Percentiles rank a stretch among this genome's conserved stretches.
These are phyloP conservation scores for Luzula sylvatica DNA, from an alignment of 176 grass and related monocot species.

Conservation along the genomic window DNA sequence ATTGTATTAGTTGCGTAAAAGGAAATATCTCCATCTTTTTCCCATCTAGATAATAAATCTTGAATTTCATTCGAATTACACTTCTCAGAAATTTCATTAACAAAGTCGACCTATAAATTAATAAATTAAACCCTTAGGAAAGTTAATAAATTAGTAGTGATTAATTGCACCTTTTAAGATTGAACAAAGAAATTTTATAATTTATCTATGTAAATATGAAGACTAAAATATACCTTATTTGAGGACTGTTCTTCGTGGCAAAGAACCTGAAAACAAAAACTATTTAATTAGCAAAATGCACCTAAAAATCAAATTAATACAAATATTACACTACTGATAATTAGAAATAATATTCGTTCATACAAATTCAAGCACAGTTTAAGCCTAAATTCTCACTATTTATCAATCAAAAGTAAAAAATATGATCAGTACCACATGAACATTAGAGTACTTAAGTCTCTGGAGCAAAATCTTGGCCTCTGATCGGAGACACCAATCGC, in stretches of 20 bases:
- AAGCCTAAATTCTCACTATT: neutral
- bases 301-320: slow-evolving; percentile 1
- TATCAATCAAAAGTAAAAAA: neutral
- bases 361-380: neutral
- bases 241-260: slow-evolving; percentile 29
- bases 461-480: slow-evolving; percentile 22
- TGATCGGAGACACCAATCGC: slow-evolving; percentile 16
- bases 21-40: slow-evolving; percentile 26
- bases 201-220: too few relatives aligned
- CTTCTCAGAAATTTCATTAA: slow-evolving; percentile 10
- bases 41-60: neutral
- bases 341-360: too few relatives aligned
- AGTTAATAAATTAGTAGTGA: too few relatives aligned
- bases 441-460: slow-evolving; percentile 26
- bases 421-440: slow-evolving; percentile 21
- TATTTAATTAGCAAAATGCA: neutral
- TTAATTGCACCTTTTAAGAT: too few relatives aligned
- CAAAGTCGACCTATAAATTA: slow-evolving; percentile 8
- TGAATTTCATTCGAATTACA: slow-evolving; percentile 10
- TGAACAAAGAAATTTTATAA: too few relatives aligned
- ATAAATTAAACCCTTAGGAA: neutral
- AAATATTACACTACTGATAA: neutral
- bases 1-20: slow-evolving; percentile 50
- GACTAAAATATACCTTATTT: neutral
- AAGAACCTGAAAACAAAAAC: slow-evolving; percentile 39